Evolutionary conservation across 208 protist species (phyloP), one percentile per base, ranked within the genome.

Genomic region (Acanthamoeba rhysodes): DNA sequence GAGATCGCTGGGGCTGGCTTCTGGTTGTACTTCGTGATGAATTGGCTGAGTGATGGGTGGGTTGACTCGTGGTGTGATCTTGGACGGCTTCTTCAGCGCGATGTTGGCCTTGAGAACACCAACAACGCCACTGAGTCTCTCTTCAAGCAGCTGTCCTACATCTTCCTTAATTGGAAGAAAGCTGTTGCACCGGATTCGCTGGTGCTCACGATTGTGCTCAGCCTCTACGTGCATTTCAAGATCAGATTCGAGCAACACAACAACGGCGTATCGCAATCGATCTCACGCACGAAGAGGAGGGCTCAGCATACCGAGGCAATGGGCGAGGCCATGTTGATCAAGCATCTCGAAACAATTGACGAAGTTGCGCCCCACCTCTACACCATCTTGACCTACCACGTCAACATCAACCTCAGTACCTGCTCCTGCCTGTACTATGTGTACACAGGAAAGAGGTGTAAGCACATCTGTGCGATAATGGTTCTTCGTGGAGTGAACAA

Each of bases 51-150:
- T 24, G 64, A 72, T 32, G 64, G 29, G 27, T 72, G 64, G 64
- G 29, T 72, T 18, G 16, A 72, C 4, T 24, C 64, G 7, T 72
- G 64, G 64, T 16, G 64, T 24, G 64, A 72, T 32, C 29, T 34
- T 32, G 64, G 64, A 24, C 64, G 16, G 20, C 9, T 34, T 24
- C 64, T 72, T 34, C 20, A 32, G 20, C 64, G 16, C 64, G 16
- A 72, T 18, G 20, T 72, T 16, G 64, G 64, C 64, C 64, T 72
- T 72, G 64, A 72, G 64, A 72, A 72, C 64, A 72, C 64, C 20
- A 41, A 76, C 34, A 76, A 76, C n/a, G n/a, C 68, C 32, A 76
- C 68, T 10, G n/a, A 76, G 68, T 76, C 68, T 76, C 68, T 76
- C 9, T 76, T 76, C 68, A 76, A 76, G 68, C 68, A 62, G 64